Conservation (phyloP, 495 filamentous ascomycete genomes). For the Delitschia confertaspora region DNA sequence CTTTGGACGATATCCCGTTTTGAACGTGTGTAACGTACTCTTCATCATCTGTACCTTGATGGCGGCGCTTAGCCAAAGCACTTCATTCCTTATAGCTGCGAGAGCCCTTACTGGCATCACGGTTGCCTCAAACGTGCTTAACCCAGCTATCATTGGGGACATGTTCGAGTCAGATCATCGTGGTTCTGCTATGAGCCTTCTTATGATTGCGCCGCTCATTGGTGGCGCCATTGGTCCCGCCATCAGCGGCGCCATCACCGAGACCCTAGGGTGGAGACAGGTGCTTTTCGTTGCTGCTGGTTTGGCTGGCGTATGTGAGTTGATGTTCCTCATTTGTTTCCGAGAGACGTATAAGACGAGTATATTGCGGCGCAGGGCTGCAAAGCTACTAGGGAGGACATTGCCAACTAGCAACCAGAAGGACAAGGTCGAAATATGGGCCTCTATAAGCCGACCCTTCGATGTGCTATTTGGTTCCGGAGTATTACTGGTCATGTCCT, state of each 20-base stretch:
- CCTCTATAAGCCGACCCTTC: conserved; percentile 41
- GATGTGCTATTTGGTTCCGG: conserved; percentile 41
- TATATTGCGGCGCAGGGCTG: conserved; percentile 11
- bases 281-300: conserved; percentile 20
- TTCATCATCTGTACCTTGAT: conserved; percentile 42
- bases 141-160: conserved; percentile 52
- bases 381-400: not conserved
- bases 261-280: conserved; percentile 16
- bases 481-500: conserved; percentile 42
- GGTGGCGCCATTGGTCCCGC: conserved; percentile 35
- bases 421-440: conserved; percentile 23
- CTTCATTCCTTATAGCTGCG: conserved; percentile 40
- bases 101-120: conserved; percentile 45
- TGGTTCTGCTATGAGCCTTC: conserved; percentile 43
- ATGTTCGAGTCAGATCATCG: conserved; percentile 44
- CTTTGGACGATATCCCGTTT: conserved; percentile 45
- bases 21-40: conserved; percentile 44
- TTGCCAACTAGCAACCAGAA: too few relatives aligned
- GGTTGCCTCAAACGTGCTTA: conserved; percentile 47
- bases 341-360: conserved; percentile 28
- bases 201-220: conserved; percentile 52
- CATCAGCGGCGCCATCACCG: conserved; percentile 14
- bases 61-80: conserved; percentile 37
- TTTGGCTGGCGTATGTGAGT: conserved; percentile 12
- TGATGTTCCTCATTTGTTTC: conserved; percentile 21